phyloP scores from a whole-genome alignment of 116 monocot genomes.

The Papilionanthe hybrid region DNA sequence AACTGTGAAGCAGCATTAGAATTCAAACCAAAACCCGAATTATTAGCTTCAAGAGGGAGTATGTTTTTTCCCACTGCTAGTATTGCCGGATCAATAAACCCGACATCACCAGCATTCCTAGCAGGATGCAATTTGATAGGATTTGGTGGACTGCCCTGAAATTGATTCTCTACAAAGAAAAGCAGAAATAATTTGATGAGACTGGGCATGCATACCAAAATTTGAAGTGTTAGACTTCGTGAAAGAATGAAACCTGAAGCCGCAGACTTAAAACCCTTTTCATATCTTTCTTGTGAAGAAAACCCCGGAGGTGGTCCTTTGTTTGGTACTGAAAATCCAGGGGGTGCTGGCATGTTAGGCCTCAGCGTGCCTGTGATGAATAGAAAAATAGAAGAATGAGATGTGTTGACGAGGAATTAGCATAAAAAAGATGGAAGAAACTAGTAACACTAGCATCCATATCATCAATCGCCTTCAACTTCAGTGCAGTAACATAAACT shows the following conservation, averaged over 20 bases:
- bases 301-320: slow-evolving; percentile 73
- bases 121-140: slow-evolving; percentile 31
- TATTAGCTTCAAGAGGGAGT: slow-evolving; percentile 31
- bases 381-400: too few relatives aligned
- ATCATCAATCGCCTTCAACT: too few relatives aligned
- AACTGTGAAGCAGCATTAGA: slow-evolving; percentile 27
- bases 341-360: slow-evolving; percentile 30
- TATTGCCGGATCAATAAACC: slow-evolving; percentile 91
- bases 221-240: neutral
- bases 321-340: slow-evolving; percentile 66
- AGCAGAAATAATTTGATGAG: neutral
- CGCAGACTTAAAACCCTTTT: slow-evolving; percentile 20
- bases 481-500: too few relatives aligned
- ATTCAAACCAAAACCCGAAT: slow-evolving; percentile 28
- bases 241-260: slow-evolving; percentile 28
- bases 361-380: too few relatives aligned
- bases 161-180: slow-evolving; percentile 23
- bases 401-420: too few relatives aligned
- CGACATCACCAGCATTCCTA: slow-evolving; percentile 55
- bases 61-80: slow-evolving; percentile 77
- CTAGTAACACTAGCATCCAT: too few relatives aligned
- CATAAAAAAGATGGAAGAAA: too few relatives aligned
- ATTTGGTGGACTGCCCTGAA: slow-evolving; percentile 19
- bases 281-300: slow-evolving; percentile 50
- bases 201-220: neutral